Evolutionary conservation across 2,329 filamentous ascomycete species (phyloP).

Genomic region (Alternaria dauci): DNA sequence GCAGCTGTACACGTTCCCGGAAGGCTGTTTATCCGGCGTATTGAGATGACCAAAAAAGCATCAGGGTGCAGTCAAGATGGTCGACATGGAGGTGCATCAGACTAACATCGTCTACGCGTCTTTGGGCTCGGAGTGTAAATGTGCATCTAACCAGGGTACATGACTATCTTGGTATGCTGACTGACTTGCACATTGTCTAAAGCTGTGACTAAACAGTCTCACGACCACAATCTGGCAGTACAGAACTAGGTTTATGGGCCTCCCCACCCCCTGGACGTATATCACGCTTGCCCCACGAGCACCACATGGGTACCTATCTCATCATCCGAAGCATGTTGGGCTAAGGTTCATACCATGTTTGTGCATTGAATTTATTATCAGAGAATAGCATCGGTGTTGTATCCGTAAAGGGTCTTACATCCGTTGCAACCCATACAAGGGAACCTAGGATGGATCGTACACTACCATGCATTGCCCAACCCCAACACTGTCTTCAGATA

Average conservation of each 20-base stretch:
- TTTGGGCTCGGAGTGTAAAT: background rate
- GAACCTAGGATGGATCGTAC: background rate
- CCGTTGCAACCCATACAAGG: background rate
- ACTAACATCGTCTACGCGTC: background rate
- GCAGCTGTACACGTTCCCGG: background rate
- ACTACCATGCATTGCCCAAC: background rate
- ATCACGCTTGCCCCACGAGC: constrained; percentile 6
- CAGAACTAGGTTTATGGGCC: background rate
- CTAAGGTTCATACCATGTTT: background rate
- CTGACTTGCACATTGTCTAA: background rate
- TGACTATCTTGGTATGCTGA: background rate
- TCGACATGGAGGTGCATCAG: background rate
- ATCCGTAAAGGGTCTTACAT: background rate
- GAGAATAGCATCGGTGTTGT: constrained; percentile 1
- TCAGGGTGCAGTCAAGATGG: background rate
- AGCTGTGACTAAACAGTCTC: background rate
- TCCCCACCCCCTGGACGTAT: constrained; percentile 1
- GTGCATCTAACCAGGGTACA: background rate
- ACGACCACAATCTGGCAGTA: background rate
- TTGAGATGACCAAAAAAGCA: background rate
- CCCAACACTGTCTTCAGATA: background rate
- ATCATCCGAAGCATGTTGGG: background rate
- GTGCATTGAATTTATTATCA: background rate
- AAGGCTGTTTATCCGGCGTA: background rate
- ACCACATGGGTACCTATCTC: constrained; percentile 2